Evolutionary conservation across 768 basidiomycete genomes (phyloP), one percentile per base, ranked within the genome.

Genomic region (Termitomyces bulborhizus): DNA sequence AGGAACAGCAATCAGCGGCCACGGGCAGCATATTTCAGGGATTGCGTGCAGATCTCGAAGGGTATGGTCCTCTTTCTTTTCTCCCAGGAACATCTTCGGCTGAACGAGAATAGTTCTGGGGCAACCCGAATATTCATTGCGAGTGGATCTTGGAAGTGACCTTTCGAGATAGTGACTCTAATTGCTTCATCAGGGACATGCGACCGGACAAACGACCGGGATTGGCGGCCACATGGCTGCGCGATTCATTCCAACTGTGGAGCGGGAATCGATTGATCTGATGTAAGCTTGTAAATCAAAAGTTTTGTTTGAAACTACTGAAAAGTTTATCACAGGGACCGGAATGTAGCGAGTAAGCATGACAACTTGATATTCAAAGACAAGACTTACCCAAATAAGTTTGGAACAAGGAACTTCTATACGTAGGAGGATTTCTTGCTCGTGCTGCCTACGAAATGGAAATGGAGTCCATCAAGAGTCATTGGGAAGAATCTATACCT

Each of bases 191-290:
- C 37, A 91, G 89, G 92, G 93, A 13, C 93, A 95, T 67, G 83
- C 92, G 15, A 97, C 93, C 3, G 86, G 80, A 4, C 96, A 98
- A 71, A 96, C 93, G 9, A 96, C 94, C 1, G 95, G 96, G 40
- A 71, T 85, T 31, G 81, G 76, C 16, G 79, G 80, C 2, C 79
- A 80, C 61, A 78, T 81, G 71, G 72, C 92, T 0, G 86, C 90
- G 8, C 77, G 94, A 3, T 97, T 97, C 65, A 95, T 98, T 54
- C 91, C 93, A 9, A 98, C 95, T 0, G 95, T 98, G 7, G 96
- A 98, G 68, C 82, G 96, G 58, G 96, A 98, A 71, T 89, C 88
- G 0, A 88, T 95, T 59, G 93, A 92, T 69, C 74, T 95, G 31
- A 86, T 93, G 86, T 90, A 64, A 69, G 84, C 67, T 54, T 39